Evolutionary conservation across 106 monocot genomes (phyloP).

Genomic region (Gastrodia elata): DNA sequence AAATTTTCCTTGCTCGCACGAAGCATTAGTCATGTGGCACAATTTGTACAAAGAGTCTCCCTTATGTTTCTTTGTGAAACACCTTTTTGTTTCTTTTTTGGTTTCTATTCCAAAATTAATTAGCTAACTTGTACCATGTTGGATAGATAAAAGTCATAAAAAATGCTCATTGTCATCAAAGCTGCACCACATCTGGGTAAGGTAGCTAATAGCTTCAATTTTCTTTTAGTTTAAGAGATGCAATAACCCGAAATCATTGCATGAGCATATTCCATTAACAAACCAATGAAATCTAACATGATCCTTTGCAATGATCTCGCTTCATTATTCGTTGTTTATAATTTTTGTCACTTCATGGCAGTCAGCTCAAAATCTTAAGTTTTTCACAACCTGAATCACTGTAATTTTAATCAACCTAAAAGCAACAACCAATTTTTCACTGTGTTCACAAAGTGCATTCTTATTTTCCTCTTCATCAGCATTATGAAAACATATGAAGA

Average conservation of each 20-base stretch:
- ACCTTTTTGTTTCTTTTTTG: not conserved
- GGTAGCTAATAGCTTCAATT: not conserved
- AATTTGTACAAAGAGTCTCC: not conserved
- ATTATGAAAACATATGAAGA: conserved; percentile 68
- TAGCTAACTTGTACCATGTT: not conserved
- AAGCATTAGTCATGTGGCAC: not conserved
- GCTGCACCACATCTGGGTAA: not conserved
- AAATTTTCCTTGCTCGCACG: not conserved
- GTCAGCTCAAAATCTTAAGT: conserved; percentile 69
- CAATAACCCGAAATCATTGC: conserved; percentile 84
- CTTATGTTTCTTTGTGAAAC: not conserved
- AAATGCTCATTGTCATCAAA: not conserved
- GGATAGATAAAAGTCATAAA: not conserved
- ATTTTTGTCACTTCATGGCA: conserved; percentile 89
- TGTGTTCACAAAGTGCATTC: conserved; percentile 78
- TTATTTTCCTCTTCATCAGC: conserved; percentile 86
- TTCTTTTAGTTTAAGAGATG: not conserved
- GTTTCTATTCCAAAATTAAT: not conserved
- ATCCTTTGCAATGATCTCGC: conserved; percentile 81
- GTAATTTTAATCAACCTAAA: conserved; percentile 62
- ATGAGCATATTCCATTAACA: conserved; percentile 53
- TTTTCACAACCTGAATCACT: conserved; percentile 71
- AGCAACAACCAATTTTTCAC: conserved; percentile 90
- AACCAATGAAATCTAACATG: conserved; percentile 79
- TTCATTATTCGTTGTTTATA: conserved; percentile 47